Percentiles rank a stretch among this genome's conserved stretches.
Evolutionary conservation across 1,284 basidiomycete species (phyloP).

Genomic region (Microbotryomycetes sp.): DNA sequence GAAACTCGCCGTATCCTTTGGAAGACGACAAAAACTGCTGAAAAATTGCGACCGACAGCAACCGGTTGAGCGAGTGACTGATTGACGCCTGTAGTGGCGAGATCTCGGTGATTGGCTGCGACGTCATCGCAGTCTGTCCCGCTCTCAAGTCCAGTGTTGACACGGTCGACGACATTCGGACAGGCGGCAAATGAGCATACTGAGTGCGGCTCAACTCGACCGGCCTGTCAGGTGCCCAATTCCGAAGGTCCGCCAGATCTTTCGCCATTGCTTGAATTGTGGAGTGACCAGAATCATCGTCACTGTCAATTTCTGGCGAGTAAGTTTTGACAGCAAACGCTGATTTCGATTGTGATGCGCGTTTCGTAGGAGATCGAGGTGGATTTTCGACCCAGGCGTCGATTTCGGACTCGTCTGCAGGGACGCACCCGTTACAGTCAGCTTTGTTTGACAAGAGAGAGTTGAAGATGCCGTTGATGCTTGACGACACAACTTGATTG

Average conservation of each 20-base stretch:
- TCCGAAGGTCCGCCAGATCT: background rate
- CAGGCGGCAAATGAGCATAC: background rate
- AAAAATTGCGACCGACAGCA: slow-evolving; percentile 11
- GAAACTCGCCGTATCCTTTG: slow-evolving; percentile 5
- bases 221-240: background rate
- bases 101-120: background rate
- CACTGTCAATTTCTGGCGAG: background rate
- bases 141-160: background rate
- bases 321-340: background rate
- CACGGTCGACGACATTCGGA: background rate
- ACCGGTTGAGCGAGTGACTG: slow-evolving; percentile 10
- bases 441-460: no score
- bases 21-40: slow-evolving; percentile 3
- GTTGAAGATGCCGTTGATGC: no score
- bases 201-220: background rate
- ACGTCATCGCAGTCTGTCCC: background rate
- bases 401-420: background rate
- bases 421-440: no score
- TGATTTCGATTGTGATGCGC: no score
- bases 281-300: background rate
- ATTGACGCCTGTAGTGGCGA: slow-evolving; percentile 10
- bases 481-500: no score
- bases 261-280: background rate
- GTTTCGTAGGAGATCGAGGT: background rate
- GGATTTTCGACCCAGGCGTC: background rate